Evolutionary conservation across 179 eudicot species (phyloP).

Genomic region (Spergularia azorica): DNA sequence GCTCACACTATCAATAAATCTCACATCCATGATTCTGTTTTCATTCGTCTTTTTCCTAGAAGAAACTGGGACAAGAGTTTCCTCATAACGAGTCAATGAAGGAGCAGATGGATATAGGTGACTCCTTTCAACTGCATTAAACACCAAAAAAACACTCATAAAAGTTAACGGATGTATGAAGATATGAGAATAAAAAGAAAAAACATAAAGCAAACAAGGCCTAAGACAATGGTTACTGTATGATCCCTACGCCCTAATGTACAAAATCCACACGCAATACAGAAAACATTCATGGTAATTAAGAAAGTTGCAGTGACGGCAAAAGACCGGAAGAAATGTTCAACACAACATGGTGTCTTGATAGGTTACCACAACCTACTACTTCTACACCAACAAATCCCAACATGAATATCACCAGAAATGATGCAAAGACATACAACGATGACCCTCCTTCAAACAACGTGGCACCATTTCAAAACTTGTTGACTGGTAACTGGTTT

Average conservation of each 20-base stretch:
- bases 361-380: too few relatives aligned
- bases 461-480: too few relatives aligned
- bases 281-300: neutral
- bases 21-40: conserved; percentile 55
- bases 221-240: too few relatives aligned
- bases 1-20: conserved; percentile 44
- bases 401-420: too few relatives aligned
- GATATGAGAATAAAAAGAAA: neutral
- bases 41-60: conserved; percentile 64
- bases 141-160: neutral
- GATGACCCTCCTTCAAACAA: too few relatives aligned
- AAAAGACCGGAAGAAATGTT: neutral
- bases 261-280: neutral
- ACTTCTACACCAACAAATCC: too few relatives aligned
- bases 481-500: too few relatives aligned
- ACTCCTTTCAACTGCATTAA: conserved; percentile 69
- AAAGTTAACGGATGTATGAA: neutral
- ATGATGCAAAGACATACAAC: too few relatives aligned
- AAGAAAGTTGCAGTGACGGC: neutral
- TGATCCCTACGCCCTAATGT: neutral
- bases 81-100: conserved; percentile 87
- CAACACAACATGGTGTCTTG: too few relatives aligned
- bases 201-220: neutral
- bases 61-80: conserved; percentile 56
- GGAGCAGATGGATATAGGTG: conserved; percentile 77